A percentile compares a stretch with the other conserved stretches of the same genome.
phyloP scores from a whole-genome alignment of 2,329 filamentous ascomycete species.

The Hypoxylon sp. region DNA sequence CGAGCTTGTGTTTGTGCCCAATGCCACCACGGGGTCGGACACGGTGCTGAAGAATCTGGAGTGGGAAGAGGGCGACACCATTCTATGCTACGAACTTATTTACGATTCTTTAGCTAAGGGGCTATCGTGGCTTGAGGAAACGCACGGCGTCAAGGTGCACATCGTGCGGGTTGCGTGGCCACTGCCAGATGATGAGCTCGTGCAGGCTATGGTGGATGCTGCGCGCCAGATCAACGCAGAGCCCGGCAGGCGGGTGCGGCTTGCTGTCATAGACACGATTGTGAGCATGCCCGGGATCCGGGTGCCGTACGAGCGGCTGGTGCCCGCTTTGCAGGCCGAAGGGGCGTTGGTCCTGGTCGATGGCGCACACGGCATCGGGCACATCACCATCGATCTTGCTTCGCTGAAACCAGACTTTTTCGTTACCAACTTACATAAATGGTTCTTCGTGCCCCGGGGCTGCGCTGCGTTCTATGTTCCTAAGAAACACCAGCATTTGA shows the following conservation, averaged over 20 bases:
- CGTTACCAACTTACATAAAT: constrained; percentile 77
- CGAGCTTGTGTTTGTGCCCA: constrained; percentile 71
- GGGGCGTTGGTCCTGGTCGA: constrained; percentile 74
- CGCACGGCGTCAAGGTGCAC: constrained; percentile 55
- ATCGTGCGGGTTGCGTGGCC: constrained; percentile 69
- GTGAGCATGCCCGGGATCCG: constrained; percentile 74
- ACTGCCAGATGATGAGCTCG: constrained; percentile 68
- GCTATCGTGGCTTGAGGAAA: constrained; percentile 71
- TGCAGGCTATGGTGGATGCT: constrained; percentile 65
- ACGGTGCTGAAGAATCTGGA: constrained; percentile 73
- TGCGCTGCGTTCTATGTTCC: constrained; percentile 76
- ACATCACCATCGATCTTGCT: constrained; percentile 71
- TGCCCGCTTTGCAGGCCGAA: constrained; percentile 67
- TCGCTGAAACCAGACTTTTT: constrained; percentile 76
- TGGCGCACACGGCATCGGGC: constrained; percentile 76
- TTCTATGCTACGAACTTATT: constrained; percentile 74
- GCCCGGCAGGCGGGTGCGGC: constrained; percentile 65
- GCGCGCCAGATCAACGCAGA: constrained; percentile 55
- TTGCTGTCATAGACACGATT: constrained; percentile 77
- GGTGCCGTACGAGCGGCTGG: constrained; percentile 74
- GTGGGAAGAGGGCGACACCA: constrained; percentile 69
- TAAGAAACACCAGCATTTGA: constrained; percentile 70
- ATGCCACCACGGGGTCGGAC: constrained; percentile 75
- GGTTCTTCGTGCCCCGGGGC: constrained; percentile 76
- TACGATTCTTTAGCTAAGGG: constrained; percentile 75